Percentiles rank a stretch among this genome's conserved stretches.
These are phyloP conservation scores for Limnanthes douglasii DNA, from an alignment of 345 rosid genomes.

Conservation along the genomic window DNA sequence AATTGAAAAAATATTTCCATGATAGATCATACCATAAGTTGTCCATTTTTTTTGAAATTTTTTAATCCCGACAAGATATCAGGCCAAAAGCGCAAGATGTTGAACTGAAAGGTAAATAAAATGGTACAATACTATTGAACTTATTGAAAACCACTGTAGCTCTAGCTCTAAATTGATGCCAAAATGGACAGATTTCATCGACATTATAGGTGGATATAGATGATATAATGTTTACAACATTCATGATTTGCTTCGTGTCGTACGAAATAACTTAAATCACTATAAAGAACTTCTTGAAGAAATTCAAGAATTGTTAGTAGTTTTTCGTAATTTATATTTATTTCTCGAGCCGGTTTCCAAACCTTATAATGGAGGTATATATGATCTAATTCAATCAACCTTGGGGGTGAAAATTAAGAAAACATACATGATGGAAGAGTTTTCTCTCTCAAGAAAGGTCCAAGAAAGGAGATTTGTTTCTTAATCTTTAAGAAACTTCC, in stretches of 20 bases:
- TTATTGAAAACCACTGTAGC: conserved; percentile 39
- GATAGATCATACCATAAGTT: conserved; percentile 49
- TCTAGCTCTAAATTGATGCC: conserved; percentile 38
- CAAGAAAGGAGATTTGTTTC: no score
- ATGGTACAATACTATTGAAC: conserved; percentile 30
- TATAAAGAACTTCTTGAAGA: conserved; percentile 56
- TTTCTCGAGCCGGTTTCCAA: conserved; percentile 49
- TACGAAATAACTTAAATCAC: conserved; percentile 57
- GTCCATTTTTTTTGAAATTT: conserved; percentile 43
- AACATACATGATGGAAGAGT: no score
- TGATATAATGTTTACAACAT: conserved; percentile 49
- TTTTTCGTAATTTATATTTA: conserved; percentile 51
- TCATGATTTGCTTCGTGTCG: conserved; percentile 49
- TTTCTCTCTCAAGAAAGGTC: no score
- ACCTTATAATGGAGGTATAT: conserved; percentile 58
- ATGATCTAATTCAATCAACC: no score
- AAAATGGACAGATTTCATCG: conserved; percentile 47
- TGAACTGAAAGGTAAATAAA: conserved; percentile 44
- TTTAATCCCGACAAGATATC: conserved; percentile 30
- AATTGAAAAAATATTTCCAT: conserved; percentile 46
- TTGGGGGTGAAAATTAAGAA: no score
- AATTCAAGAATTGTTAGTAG: conserved; percentile 43
- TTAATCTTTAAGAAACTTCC: no score
- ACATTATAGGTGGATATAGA: conserved; percentile 48
- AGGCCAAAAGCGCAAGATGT: conserved; percentile 46